Base-by-base conservation (phyloP, 805 yeast species). In the Kodamaea fukazawae region DNA sequence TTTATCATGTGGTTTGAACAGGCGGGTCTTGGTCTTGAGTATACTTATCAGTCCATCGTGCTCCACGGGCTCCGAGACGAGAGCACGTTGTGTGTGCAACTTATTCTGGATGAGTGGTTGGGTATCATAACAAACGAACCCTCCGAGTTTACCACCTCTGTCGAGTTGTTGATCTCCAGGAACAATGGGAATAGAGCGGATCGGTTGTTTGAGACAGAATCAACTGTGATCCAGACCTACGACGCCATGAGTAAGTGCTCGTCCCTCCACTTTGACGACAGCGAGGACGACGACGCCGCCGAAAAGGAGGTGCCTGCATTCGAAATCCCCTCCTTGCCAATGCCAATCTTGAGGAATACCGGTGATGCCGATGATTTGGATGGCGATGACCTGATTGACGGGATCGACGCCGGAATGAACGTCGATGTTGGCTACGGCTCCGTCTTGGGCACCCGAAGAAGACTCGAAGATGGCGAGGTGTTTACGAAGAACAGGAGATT, bases 341-440 rank as follows among this genome's bases (percentile, higher is more conserved):
- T 38, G 9, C 50, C 50, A 4, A 23, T 38, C 7, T 23, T 50
- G 28, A 33, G 33, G 18, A 60, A 60, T 39, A 22, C 38, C 6
- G 73, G 73, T 5, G 52, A 57, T 43, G 74, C 72, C 1, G 71
- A 65, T 45, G 71, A 65, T 42, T 52, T 65, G 33, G 69, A 54
- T 4, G 42, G 40, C 16, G 48, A 44, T 22, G 40, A 31, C 16
- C 52, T 36, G 6, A 50, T 45, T 8, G 57, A 50, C 16, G 47
- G 44, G 12, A 51, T 40, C 11, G 54, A 40, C 3, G 72, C 73
- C 0, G 73, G 71, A 2, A 67, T 69, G 73, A 49, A 62, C 34
- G 70, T 69, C 18, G 68, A 66, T 34, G 54, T 69, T n/a, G 70
- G 65, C n/a, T 59, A 47, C 39, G 63, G 58, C 16, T 54, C 62